phyloP scores from a whole-genome alignment of 164 flowering plant species.

The Amborella trichopoda region DNA sequence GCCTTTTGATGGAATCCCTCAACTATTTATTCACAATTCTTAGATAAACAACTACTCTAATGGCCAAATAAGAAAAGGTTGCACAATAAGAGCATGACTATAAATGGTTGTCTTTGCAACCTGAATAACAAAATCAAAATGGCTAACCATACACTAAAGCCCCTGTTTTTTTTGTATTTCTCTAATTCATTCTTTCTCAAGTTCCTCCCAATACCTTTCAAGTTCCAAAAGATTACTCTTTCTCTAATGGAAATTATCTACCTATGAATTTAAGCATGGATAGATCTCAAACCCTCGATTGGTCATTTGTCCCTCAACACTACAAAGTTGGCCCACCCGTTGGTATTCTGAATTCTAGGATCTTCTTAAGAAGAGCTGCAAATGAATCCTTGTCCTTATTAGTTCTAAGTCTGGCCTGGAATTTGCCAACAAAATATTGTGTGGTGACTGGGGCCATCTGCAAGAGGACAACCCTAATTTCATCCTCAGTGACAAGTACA shows the following conservation, averaged over 20 bases:
- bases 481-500: slow-evolving; percentile 81
- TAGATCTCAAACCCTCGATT: neutral
- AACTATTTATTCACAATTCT: too few relatives aligned
- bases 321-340: neutral
- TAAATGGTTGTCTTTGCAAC: too few relatives aligned
- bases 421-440: slow-evolving; percentile 74
- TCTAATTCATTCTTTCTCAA: too few relatives aligned
- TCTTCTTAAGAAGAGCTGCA: neutral
- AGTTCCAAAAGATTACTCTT: too few relatives aligned
- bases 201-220: too few relatives aligned
- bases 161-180: too few relatives aligned
- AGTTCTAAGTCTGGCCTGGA: slow-evolving; percentile 51
- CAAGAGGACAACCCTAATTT: slow-evolving; percentile 64
- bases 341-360: neutral
- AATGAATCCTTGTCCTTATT: slow-evolving; percentile 30
- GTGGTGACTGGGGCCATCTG: slow-evolving; percentile 73
- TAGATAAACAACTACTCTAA: too few relatives aligned
- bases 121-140: too few relatives aligned
- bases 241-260: neutral
- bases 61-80: too few relatives aligned
- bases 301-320: neutral
- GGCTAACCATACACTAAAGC: too few relatives aligned
- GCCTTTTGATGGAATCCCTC: too few relatives aligned
- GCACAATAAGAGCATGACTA: too few relatives aligned
- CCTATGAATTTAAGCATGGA: neutral